Conservation (phyloP, 164 flowering plant genomes). For the Nelumbo lutea region DNA sequence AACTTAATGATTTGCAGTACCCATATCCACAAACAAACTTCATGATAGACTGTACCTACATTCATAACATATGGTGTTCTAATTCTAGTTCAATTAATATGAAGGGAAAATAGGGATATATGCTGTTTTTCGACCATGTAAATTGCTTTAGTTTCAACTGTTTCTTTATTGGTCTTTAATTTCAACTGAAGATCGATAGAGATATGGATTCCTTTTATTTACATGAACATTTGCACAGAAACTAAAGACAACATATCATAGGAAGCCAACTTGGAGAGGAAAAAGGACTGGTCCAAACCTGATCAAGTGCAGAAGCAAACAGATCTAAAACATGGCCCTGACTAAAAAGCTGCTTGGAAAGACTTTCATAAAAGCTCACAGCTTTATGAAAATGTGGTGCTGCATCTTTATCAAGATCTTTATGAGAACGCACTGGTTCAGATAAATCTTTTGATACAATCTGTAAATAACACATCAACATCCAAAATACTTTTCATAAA, state of each 20-base stretch:
- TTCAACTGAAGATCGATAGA: background rate
- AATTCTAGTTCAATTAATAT: background rate
- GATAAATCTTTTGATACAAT: conserved; percentile 92
- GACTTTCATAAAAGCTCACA: conserved; percentile 75
- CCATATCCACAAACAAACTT: no score
- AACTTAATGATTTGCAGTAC: no score
- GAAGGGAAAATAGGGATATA: background rate
- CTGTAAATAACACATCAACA: conserved; percentile 31
- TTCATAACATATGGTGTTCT: no score
- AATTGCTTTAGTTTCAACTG: background rate
- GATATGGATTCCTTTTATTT: background rate
- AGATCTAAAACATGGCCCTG: conserved; percentile 96
- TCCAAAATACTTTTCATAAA: background rate
- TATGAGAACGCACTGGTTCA: conserved; percentile 95
- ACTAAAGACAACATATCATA: background rate
- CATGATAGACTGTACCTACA: no score
- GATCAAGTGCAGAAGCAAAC: conserved; percentile 99
- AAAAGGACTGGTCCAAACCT: conserved; percentile 42
- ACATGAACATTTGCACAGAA: background rate
- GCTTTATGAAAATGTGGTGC: conserved; percentile 88
- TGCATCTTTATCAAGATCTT: conserved; percentile 97
- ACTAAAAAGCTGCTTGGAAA: conserved; percentile 78
- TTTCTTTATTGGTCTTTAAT: no score
- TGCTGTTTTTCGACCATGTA: background rate
- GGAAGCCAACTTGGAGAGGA: background rate